Evolutionary conservation across 2,329 filamentous ascomycete genomes (phyloP).

Genomic region (Botrytis paeoniae): DNA sequence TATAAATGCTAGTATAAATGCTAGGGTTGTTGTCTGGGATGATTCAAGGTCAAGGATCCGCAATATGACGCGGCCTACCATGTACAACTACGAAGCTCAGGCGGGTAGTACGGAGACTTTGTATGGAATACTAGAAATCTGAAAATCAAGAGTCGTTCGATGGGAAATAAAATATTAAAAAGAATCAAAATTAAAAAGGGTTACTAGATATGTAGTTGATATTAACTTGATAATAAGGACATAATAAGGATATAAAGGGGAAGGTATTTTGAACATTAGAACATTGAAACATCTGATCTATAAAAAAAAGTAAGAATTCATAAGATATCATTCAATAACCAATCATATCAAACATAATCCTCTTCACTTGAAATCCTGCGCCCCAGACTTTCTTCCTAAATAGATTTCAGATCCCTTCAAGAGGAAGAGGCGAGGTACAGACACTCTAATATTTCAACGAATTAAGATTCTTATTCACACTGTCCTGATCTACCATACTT

Average conservation of each 20-base stretch:
- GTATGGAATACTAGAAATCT: not conserved
- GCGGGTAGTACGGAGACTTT: not conserved
- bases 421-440: constrained; percentile 5
- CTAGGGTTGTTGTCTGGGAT: not conserved
- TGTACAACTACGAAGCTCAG: constrained; percentile 10
- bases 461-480: not conserved
- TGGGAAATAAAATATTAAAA: not conserved
- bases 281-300: not conserved
- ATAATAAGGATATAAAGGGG: not conserved
- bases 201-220: not conserved
- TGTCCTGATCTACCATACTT: not conserved
- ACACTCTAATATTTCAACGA: not conserved
- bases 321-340: not conserved
- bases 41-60: constrained; percentile 5
- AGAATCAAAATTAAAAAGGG: too few relatives aligned
- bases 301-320: not conserved
- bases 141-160: not conserved
- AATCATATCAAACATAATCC: not conserved
- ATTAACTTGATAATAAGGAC: not conserved
- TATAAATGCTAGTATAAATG: not conserved
- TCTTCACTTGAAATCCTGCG: constrained; percentile 6
- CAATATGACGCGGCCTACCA: constrained; percentile 23
- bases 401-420: not conserved
- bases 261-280: not conserved
- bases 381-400: not conserved